Evolutionary conservation across 768 basidiomycete species (phyloP).

Genomic region (Mycena capillaripes): DNA sequence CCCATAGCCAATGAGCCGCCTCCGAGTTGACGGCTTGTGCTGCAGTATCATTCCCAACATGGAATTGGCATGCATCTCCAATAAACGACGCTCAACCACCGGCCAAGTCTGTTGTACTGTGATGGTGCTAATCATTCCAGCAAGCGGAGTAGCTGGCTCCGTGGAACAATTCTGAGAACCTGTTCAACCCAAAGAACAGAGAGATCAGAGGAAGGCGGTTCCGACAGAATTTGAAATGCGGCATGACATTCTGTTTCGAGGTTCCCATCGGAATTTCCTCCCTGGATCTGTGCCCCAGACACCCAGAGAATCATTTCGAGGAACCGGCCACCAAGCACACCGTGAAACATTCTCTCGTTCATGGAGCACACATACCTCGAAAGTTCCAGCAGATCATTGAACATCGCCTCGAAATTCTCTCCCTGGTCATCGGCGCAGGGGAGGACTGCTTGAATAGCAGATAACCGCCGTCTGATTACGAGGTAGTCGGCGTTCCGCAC

Average conservation of each 20-base stretch:
- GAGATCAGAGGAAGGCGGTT: too few species aligned
- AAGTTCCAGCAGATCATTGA: slow-evolving; percentile 16
- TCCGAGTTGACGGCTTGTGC: too few species aligned
- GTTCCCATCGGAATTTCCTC: not conserved
- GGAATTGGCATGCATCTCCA: not conserved
- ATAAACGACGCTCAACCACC: not conserved
- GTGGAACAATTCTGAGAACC: not conserved
- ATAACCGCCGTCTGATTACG: too few species aligned
- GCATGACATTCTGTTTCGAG: not conserved
- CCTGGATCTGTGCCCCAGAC: not conserved
- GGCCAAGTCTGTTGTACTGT: not conserved
- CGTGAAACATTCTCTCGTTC: not conserved
- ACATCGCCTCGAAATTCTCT: not conserved
- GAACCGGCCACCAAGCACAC: not conserved
- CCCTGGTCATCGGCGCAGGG: not conserved
- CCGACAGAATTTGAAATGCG: too few species aligned
- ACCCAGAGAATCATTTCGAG: not conserved
- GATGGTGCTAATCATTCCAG: not conserved
- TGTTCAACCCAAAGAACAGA: not conserved
- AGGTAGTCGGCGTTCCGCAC: too few species aligned
- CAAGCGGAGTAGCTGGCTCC: not conserved
- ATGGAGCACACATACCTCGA: not conserved
- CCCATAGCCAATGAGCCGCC: too few species aligned
- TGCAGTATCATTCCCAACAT: not conserved
- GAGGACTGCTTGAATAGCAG: too few species aligned